Evolutionary conservation across 192 early-diverging fungal species (phyloP).

Genomic region (Coemansia sp.): DNA sequence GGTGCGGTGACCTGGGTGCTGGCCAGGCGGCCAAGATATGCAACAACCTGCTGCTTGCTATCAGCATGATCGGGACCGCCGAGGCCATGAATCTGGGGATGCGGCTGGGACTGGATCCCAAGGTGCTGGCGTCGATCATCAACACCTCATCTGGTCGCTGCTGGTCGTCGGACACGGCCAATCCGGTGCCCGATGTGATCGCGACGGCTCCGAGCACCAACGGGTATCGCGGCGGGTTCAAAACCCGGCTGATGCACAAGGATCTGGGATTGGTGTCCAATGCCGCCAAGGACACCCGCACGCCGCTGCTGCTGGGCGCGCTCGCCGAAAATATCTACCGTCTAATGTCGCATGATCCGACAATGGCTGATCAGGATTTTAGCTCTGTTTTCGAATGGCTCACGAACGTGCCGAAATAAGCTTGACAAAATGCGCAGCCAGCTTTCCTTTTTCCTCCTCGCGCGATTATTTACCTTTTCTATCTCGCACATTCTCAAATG

Average conservation of each 20-base stretch:
- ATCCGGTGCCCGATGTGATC: slow-evolving; percentile 82
- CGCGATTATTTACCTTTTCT: background rate
- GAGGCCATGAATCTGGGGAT: slow-evolving; percentile 93
- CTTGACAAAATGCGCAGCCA: background rate
- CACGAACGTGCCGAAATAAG: background rate
- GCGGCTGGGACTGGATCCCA: slow-evolving; percentile 82
- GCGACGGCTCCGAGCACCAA: slow-evolving; percentile 71
- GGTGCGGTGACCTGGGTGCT: slow-evolving; percentile 77
- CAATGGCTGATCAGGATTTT: slow-evolving; percentile 80
- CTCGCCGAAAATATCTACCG: slow-evolving; percentile 81
- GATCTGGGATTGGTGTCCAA: slow-evolving; percentile 85
- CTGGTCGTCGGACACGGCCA: slow-evolving; percentile 91
- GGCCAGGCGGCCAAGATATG: slow-evolving; percentile 95
- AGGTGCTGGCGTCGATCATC: slow-evolving; percentile 75
- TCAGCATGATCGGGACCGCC: slow-evolving; percentile 86
- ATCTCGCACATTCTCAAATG: background rate
- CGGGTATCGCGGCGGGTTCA: slow-evolving; percentile 88
- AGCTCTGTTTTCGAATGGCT: slow-evolving; percentile 64
- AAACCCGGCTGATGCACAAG: slow-evolving; percentile 84
- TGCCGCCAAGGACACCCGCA: slow-evolving; percentile 80
- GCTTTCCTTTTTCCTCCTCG: background rate
- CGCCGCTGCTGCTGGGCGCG: slow-evolving; percentile 69
- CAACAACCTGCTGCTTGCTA: slow-evolving; percentile 95
- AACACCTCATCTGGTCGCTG: slow-evolving; percentile 87
- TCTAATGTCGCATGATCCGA: slow-evolving; percentile 59